phyloP scores from a whole-genome alignment of 176 grass and related monocot genomes.

The Calamus simplicifolius region DNA sequence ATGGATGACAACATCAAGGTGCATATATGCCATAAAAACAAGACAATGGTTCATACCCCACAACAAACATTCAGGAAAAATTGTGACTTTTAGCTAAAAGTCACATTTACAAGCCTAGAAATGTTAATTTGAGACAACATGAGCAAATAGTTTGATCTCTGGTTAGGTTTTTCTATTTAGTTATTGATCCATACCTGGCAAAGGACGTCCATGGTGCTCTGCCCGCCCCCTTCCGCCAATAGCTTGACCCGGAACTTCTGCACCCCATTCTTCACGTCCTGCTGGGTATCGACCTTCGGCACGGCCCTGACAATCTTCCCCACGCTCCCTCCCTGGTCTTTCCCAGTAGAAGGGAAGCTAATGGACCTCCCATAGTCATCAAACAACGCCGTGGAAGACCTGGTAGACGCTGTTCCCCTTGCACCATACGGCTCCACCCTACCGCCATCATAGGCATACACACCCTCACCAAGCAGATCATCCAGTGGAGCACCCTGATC shows the following conservation, averaged over 20 bases:
- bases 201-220: slow-evolving; percentile 76
- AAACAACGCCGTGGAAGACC: slow-evolving; percentile 47
- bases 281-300: slow-evolving; percentile 67
- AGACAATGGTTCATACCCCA: too few species aligned
- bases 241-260: slow-evolving; percentile 95
- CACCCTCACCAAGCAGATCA: slow-evolving; percentile 54
- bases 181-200: slow-evolving; percentile 52
- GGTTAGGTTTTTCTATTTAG: neutral
- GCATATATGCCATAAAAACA: too few species aligned
- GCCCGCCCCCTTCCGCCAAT: slow-evolving; percentile 68
- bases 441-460: slow-evolving; percentile 69
- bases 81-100: too few species aligned
- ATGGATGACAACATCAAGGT: too few species aligned
- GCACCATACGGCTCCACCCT: slow-evolving; percentile 61
- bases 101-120: too few species aligned
- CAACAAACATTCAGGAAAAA: too few species aligned
- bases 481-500: slow-evolving; percentile 13
- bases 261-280: slow-evolving; percentile 68
- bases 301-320: slow-evolving; percentile 81
- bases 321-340: slow-evolving; percentile 29
- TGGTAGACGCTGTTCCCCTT: slow-evolving; percentile 60
- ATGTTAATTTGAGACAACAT: neutral
- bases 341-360: slow-evolving; percentile 32
- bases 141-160: neutral
- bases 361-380: slow-evolving; percentile 97